Evolutionary conservation across 2,329 filamentous ascomycete species (phyloP).

Genomic region (Pezicula carpinea): DNA sequence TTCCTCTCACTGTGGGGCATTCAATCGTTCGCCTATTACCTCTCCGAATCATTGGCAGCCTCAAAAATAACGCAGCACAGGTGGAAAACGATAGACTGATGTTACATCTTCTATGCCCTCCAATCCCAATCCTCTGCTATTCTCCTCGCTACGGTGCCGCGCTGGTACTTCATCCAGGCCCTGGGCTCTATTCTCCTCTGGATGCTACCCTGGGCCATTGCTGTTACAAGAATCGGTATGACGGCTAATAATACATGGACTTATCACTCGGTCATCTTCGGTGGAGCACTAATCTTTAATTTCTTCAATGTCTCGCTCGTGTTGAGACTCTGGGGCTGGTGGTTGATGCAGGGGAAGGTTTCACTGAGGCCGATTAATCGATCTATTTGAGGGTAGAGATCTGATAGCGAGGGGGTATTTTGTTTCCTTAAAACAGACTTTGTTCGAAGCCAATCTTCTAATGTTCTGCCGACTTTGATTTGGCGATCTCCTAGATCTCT

Average conservation of each 20-base stretch:
- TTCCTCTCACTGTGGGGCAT: conserved; percentile 57
- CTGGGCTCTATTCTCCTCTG: conserved; percentile 63
- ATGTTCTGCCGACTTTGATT: too few relatives aligned
- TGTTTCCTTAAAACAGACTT: too few relatives aligned
- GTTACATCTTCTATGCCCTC: conserved; percentile 65
- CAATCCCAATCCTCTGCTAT: conserved; percentile 62
- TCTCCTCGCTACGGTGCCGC: conserved; percentile 55
- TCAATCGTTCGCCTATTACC: conserved; percentile 55
- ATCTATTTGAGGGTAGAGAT: conserved; percentile 1
- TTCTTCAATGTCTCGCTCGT: conserved; percentile 35
- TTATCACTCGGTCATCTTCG: conserved; percentile 63
- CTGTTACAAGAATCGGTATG: conserved; percentile 45
- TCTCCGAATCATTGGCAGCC: conserved; percentile 53
- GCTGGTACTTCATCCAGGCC: conserved; percentile 66
- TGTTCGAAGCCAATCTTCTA: too few relatives aligned
- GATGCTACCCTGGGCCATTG: conserved; percentile 68
- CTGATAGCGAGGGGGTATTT: too few relatives aligned
- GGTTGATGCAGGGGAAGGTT: conserved; percentile 11
- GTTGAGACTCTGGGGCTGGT: conserved; percentile 13
- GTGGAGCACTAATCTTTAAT: conserved; percentile 63
- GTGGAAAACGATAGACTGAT: conserved; percentile 54
- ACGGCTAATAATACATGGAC: conserved; percentile 56
- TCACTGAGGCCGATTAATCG: conserved; percentile 3
- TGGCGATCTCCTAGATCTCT: too few relatives aligned
- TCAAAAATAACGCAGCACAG: conserved; percentile 59